These are phyloP conservation scores for Echeveria elegans DNA, from an alignment of 164 flowering plant species.

Conservation along the genomic window DNA sequence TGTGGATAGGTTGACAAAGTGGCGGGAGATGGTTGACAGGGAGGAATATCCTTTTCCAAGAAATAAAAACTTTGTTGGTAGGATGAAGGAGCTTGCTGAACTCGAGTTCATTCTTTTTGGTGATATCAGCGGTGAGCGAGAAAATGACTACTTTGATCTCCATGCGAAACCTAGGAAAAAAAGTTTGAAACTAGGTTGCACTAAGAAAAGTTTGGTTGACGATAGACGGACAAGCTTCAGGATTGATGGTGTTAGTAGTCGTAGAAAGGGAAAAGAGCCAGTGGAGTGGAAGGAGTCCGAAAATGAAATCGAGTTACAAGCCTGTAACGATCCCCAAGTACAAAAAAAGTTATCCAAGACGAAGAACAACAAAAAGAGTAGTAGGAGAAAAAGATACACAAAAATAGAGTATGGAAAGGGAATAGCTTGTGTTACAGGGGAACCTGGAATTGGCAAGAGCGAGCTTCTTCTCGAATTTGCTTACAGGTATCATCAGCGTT, in stretches of 20 bases:
- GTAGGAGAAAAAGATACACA: constrained; percentile 40
- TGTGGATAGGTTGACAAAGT: constrained; percentile 7
- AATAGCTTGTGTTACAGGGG: constrained; percentile 89
- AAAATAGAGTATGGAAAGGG: constrained; percentile 81
- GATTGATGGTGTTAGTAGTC: constrained; percentile 14
- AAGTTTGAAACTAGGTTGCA: constrained; percentile 48
- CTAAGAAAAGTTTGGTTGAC: constrained; percentile 29
- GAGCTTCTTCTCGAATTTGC: constrained; percentile 89
- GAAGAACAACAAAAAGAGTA: constrained; percentile 33
- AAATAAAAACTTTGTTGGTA: constrained; percentile 11
- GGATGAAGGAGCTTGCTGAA: constrained; percentile 15
- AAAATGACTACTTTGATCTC: constrained; percentile 30
- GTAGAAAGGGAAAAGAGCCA: constrained; percentile 73
- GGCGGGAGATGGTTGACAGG: constrained; percentile 12
- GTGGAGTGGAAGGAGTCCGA: constrained; percentile 88
- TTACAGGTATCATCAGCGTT: constrained; percentile 70
- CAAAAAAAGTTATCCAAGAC: constrained; percentile 23
- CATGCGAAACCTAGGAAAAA: constrained; percentile 57
- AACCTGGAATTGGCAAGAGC: constrained; percentile 89
- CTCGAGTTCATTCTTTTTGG: constrained; percentile 13
- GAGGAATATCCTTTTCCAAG: constrained; percentile 11
- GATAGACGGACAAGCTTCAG: constrained; percentile 18
- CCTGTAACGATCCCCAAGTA: constrained; percentile 27
- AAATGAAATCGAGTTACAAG: constrained; percentile 87
- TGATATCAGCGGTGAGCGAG: neutral